Evolutionary conservation across 176 grass and related monocot species (phyloP).

Genomic region (Urochloa ruziziensis): DNA sequence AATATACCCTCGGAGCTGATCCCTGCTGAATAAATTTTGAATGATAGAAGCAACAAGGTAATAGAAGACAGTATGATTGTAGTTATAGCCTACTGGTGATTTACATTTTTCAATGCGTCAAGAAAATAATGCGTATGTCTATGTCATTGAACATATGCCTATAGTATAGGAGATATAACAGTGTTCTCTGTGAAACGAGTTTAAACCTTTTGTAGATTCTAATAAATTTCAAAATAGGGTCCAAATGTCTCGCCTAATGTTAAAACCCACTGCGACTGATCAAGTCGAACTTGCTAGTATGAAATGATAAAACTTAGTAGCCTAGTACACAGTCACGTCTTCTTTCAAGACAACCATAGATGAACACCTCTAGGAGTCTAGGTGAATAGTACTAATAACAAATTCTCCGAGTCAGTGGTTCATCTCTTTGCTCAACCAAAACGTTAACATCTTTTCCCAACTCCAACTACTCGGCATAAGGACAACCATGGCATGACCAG

Average conservation of each 20-base stretch:
- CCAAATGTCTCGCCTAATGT: background rate
- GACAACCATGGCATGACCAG: background rate
- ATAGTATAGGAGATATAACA: background rate
- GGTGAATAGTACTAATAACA: constrained; percentile 11
- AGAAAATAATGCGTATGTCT: background rate
- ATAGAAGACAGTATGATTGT: background rate
- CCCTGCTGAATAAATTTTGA: background rate
- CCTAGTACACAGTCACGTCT: background rate
- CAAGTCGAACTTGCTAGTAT: constrained; percentile 5
- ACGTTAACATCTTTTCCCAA: constrained; percentile 4
- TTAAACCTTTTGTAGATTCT: background rate
- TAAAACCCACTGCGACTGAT: constrained; percentile 1
- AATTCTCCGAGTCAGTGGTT: background rate
- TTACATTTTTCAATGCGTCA: background rate
- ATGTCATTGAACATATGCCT: background rate
- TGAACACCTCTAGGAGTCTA: background rate
- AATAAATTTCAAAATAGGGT: background rate
- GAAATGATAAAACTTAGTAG: background rate
- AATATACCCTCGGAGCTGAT: background rate
- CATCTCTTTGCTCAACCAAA: background rate
- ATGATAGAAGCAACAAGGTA: background rate
- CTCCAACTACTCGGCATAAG: background rate
- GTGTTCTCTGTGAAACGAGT: background rate
- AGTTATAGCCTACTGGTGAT: background rate
- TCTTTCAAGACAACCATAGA: background rate